Base-by-base conservation (phyloP, 495 filamentous ascomycete species). In the Hyaloscypha hepaticicola region DNA sequence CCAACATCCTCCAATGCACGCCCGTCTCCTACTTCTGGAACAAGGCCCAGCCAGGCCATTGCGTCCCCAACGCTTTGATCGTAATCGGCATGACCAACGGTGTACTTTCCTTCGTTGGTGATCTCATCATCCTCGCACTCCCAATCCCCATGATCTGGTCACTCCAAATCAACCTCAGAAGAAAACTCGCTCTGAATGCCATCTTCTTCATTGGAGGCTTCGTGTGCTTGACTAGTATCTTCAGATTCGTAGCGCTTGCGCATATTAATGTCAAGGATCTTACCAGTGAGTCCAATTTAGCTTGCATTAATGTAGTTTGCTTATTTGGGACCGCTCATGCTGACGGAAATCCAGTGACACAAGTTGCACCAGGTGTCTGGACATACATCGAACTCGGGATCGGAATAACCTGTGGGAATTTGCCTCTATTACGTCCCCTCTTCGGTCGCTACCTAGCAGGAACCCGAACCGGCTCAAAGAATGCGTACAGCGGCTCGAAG, bases 111-210 rank as follows among this genome's bases (percentile, higher is more conserved):
- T 56, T 79, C 4, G 27, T 76, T 22, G 76, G 66, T 25, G 66
- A 66, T 33, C 55, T 70, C 11, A 69, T 71, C 29, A 76, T 82
- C 22, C 76, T 76, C 9, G 52, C 76, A 0, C 71, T 82, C 1
- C 79, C 79, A 11, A 72, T 79, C 14, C 71, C 72, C 28, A 75
- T 80, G 48, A 66, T 82, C 4, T 77, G 76, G 57, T 12, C 73
- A 56, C 69, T 79, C 21, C 70, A 76, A 25, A 73, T 80, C 26
- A 72, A 73, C 58, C 65, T 14, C 38, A 41, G 68, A 22, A 72
- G 67, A 1, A 79, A 77, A 63, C 34, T 70, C 3, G 64, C 69
- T 5, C 64, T 79, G 31, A 70, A 65, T 26, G 60, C 55, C 3
- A 69, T 79, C n/a, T 71, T 79, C 1, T 51, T 72, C 22, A 62